phyloP scores from a whole-genome alignment of 140 eudicot species.

The Eryngium alpinum region DNA sequence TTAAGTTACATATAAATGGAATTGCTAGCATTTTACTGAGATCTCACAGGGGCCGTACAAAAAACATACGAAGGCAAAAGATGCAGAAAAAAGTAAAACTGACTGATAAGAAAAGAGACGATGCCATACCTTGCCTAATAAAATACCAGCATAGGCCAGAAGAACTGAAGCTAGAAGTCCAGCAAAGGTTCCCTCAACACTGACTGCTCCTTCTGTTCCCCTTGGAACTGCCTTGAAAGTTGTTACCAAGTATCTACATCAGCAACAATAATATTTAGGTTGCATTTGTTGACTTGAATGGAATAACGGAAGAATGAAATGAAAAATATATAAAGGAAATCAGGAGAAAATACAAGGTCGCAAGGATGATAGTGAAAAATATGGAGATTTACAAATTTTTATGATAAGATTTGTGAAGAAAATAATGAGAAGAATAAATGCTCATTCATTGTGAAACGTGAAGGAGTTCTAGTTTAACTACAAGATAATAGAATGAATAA shows the following conservation, averaged over 20 bases:
- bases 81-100: not conserved
- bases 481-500: no score
- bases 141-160: slow-evolving; percentile 58
- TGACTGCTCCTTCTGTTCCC: slow-evolving; percentile 96
- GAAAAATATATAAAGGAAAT: no score
- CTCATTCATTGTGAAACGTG: no score
- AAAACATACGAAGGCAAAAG: not conserved
- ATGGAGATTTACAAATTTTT: no score
- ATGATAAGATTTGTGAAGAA: no score
- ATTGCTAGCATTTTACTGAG: not conserved
- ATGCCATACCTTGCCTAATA: slow-evolving; percentile 50
- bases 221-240: slow-evolving; percentile 87
- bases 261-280: not conserved
- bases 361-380: no score
- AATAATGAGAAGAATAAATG: no score
- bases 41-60: not conserved
- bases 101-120: not conserved
- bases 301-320: no score
- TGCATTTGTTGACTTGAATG: no score
- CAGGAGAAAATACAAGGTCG: no score
- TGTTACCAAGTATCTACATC: slow-evolving; percentile 69
- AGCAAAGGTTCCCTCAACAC: slow-evolving; percentile 85
- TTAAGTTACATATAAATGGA: not conserved
- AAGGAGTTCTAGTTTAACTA: no score
- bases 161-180: slow-evolving; percentile 72